Conservation (phyloP, 352 stramenopile species). For the Phytopythium mirpurense region DNA sequence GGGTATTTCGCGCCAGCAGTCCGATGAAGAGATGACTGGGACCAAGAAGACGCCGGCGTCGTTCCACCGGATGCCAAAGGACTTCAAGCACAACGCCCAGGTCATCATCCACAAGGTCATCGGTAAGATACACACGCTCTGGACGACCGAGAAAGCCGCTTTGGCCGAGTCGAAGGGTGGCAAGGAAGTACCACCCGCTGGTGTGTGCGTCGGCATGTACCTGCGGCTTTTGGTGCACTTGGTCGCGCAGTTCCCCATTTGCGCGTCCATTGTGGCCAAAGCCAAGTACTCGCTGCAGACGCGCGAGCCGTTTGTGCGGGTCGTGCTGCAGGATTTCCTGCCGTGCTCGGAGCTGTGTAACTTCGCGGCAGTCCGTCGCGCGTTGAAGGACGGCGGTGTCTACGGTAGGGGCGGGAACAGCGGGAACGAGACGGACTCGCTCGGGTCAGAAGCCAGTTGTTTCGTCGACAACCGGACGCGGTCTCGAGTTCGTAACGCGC, state of each 20-base stretch:
- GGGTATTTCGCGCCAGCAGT: slow-evolving; percentile 9
- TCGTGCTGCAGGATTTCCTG: slow-evolving; percentile 65
- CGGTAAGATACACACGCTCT: slow-evolving; percentile 46
- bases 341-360: slow-evolving; percentile 66
- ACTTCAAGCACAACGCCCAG: slow-evolving; percentile 59
- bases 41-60: slow-evolving; percentile 14
- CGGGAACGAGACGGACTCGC: slow-evolving; percentile 21
- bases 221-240: slow-evolving; percentile 70
- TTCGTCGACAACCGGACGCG: slow-evolving; percentile 40
- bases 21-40: slow-evolving; percentile 13
- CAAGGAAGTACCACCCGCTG: not conserved
- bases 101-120: slow-evolving; percentile 62
- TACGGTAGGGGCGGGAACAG: slow-evolving; percentile 32
- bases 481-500: slow-evolving; percentile 56
- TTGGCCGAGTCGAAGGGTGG: slow-evolving; percentile 1
- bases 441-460: slow-evolving; percentile 24
- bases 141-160: slow-evolving; percentile 37
- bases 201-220: slow-evolving; percentile 61
- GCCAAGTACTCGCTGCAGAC: slow-evolving; percentile 27
- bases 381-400: slow-evolving; percentile 48
- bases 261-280: slow-evolving; percentile 63
- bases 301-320: slow-evolving; percentile 36
- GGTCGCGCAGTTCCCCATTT: slow-evolving; percentile 62
- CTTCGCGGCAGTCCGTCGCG: slow-evolving; percentile 45
- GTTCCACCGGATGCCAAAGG: slow-evolving; percentile 55